Percentiles rank a stretch among this genome's conserved stretches.
phyloP scores from a whole-genome alignment of 1,139 yeast genomes.

The Spathaspora sp. region DNA sequence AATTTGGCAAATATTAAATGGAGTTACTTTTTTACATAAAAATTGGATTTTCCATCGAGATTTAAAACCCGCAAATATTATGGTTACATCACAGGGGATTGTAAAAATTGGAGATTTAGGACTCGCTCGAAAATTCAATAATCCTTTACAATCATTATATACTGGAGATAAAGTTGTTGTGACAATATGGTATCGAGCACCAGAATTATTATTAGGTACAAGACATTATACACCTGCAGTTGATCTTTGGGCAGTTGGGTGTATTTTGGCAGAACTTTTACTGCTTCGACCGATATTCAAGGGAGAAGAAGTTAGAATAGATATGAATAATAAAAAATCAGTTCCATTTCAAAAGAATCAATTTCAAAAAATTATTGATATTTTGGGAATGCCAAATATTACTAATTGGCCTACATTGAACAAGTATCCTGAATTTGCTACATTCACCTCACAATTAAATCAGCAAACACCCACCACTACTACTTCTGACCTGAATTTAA shows the following conservation, averaged over 20 bases:
- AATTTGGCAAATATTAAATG: slow-evolving; percentile 89
- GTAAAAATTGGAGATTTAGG: slow-evolving; percentile 97
- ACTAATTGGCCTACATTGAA: slow-evolving; percentile 75
- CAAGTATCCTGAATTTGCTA: slow-evolving; percentile 81
- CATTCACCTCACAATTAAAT: slow-evolving; percentile 54
- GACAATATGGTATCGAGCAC: slow-evolving; percentile 97
- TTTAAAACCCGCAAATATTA: slow-evolving; percentile 94
- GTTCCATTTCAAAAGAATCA: slow-evolving; percentile 95
- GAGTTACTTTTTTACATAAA: slow-evolving; percentile 87
- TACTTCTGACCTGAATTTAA: slow-evolving; percentile 45
- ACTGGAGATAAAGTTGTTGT: slow-evolving; percentile 97
- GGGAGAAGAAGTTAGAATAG: slow-evolving; percentile 97
- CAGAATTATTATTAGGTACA: slow-evolving; percentile 86
- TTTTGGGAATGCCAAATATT: slow-evolving; percentile 81
- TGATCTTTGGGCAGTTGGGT: slow-evolving; percentile 96
- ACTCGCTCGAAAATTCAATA: slow-evolving; percentile 84
- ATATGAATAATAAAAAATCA: slow-evolving; percentile 71
- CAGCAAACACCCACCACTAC: slow-evolving; percentile 45
- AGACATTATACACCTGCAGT: slow-evolving; percentile 94
- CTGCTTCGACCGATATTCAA: slow-evolving; percentile 91
- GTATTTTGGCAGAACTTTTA: slow-evolving; percentile 88
- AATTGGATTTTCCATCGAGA: slow-evolving; percentile 97
- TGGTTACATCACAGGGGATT: slow-evolving; percentile 86
- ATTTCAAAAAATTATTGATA: slow-evolving; percentile 83
- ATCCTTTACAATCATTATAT: slow-evolving; percentile 84